Percentiles rank a stretch among this genome's conserved stretches.
Conservation (phyloP, 2,329 filamentous ascomycete genomes). For the Diaporthe batatas region DNA sequence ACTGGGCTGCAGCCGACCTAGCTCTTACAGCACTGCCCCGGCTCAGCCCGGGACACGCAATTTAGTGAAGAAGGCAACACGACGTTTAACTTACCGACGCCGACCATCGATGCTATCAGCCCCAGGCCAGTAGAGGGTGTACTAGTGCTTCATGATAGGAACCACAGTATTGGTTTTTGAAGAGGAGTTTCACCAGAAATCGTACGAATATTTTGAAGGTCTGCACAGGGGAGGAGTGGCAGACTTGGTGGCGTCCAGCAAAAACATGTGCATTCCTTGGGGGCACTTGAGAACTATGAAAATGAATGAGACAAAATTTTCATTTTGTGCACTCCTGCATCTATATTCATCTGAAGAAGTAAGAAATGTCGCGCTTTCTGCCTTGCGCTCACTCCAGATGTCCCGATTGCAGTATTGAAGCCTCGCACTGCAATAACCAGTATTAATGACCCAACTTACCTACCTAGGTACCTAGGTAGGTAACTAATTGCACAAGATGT, state of each 20-base stretch:
- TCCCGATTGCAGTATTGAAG: too few relatives aligned
- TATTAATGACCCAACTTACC: too few relatives aligned
- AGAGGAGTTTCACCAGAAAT: neutral
- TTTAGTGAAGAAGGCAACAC: neutral
- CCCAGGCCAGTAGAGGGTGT: too few relatives aligned
- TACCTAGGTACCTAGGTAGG: too few relatives aligned
- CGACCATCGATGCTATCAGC: too few relatives aligned
- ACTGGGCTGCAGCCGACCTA: neutral
- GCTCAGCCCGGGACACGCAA: slow-evolving; percentile 1
- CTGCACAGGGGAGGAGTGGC: too few relatives aligned
- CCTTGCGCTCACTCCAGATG: too few relatives aligned
- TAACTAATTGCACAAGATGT: neutral
- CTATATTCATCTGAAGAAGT: neutral
- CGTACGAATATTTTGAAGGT: neutral
- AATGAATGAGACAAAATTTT: neutral
- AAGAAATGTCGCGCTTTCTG: neutral
- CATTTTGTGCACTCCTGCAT: neutral
- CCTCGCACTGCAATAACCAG: too few relatives aligned
- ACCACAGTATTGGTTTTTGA: neutral
- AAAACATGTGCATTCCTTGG: neutral
- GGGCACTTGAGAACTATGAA: neutral
- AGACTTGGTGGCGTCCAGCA: neutral
- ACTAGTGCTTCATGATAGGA: neutral
- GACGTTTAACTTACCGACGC: neutral
- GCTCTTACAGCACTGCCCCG: neutral